These are phyloP conservation scores for Luzula sylvatica DNA, from an alignment of 176 grass and related monocot genomes.

Conservation along the genomic window DNA sequence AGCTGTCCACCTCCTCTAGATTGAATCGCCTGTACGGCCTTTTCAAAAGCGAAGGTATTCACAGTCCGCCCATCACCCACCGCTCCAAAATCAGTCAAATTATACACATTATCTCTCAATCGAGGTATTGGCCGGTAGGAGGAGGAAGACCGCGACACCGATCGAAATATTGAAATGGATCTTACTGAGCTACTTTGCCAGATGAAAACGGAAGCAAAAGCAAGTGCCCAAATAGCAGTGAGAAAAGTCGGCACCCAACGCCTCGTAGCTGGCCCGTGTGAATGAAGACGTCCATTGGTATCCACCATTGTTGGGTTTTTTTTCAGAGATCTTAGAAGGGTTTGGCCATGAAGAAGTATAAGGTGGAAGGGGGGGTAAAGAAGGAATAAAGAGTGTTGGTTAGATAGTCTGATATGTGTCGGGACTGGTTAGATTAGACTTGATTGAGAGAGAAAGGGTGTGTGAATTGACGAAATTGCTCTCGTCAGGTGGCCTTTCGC, in stretches of 20 bases:
- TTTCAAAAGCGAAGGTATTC: conserved; percentile 73
- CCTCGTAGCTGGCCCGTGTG: conserved; percentile 27
- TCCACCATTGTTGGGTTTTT: conserved; percentile 33
- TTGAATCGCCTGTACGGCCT: conserved; percentile 48
- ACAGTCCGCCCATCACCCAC: conserved; percentile 61
- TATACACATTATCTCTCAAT: conserved; percentile 46
- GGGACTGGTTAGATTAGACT: conserved; percentile 27
- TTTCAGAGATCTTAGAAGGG: conserved; percentile 4
- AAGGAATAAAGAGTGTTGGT: conserved; percentile 6
- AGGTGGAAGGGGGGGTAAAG: conserved; percentile 16
- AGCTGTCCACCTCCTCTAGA: conserved; percentile 62
- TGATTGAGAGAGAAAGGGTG: conserved; percentile 20
- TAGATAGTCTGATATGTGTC: not conserved
- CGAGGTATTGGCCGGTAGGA: conserved; percentile 21
- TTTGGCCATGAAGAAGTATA: conserved; percentile 34
- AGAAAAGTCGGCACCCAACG: conserved; percentile 39
- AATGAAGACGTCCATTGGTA: conserved; percentile 15
- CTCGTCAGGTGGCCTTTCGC: conserved; percentile 14
- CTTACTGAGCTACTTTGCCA: conserved; percentile 57
- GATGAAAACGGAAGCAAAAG: conserved; percentile 52
- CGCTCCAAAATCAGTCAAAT: conserved; percentile 72
- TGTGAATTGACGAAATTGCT: conserved; percentile 22
- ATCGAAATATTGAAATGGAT: conserved; percentile 2
- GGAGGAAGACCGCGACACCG: conserved; percentile 9
- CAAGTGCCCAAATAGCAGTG: conserved; percentile 45